Percentiles rank a stretch among this genome's conserved stretches.
These are phyloP conservation scores for Plectosphaerella sp. DNA, from an alignment of 2,329 filamentous ascomycete genomes.

Conservation along the genomic window DNA sequence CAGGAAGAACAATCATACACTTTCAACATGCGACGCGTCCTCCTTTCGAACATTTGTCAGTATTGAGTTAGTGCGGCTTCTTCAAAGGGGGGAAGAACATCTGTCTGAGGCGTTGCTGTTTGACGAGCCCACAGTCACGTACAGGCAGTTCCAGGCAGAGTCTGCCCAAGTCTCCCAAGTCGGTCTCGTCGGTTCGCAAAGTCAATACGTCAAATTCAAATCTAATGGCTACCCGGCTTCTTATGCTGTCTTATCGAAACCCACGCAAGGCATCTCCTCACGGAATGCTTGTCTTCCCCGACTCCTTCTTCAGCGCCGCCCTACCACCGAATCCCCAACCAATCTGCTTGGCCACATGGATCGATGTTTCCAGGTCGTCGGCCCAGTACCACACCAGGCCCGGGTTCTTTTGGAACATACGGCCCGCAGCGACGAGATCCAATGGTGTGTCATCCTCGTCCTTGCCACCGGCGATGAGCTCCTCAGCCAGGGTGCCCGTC, in stretches of 20 bases:
- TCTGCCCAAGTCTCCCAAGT: too few species aligned
- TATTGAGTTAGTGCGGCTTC: too few species aligned
- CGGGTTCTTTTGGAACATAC: slow-evolving; percentile 50
- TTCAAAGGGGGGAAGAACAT: too few species aligned
- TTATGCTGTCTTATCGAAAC: not conserved
- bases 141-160: too few species aligned
- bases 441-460: slow-evolving; percentile 28
- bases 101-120: too few species aligned
- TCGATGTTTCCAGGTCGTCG: slow-evolving; percentile 38
- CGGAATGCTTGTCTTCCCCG: not conserved
- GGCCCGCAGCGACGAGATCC: slow-evolving; percentile 39
- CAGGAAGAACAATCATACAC: not conserved
- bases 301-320: slow-evolving; percentile 6
- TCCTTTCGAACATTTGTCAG: too few species aligned
- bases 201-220: too few species aligned
- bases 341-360: slow-evolving; percentile 44
- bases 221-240: too few species aligned
- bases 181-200: too few species aligned
- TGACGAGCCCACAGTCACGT: too few species aligned
- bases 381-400: slow-evolving; percentile 45
- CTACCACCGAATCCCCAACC: slow-evolving; percentile 49
- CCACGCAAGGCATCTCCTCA: not conserved
- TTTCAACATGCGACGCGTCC: not conserved
- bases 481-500: slow-evolving; percentile 34
- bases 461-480: slow-evolving; percentile 24